Percentiles rank a stretch among this genome's conserved stretches.
Conservation (phyloP, 306 rosid genomes). For the Cicer chorassanicum region DNA sequence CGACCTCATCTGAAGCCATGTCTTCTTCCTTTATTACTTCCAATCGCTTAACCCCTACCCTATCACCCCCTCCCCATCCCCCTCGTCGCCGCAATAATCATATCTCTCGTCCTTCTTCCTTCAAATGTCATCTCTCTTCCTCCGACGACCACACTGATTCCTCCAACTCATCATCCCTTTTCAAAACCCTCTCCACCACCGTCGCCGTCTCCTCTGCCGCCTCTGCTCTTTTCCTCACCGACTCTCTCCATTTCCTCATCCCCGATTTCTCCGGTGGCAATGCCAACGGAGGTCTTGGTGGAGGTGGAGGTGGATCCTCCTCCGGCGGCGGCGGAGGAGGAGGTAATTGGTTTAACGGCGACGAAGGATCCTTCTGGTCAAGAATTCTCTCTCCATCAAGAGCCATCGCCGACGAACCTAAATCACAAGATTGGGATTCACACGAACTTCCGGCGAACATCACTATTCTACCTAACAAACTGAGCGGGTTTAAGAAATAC, state of each 20-base stretch:
- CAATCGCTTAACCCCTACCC: constrained; percentile 50
- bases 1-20: constrained; percentile 44
- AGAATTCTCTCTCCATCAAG: constrained; percentile 52
- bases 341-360: constrained; percentile 52
- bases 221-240: constrained; percentile 49
- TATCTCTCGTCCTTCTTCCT: constrained; percentile 22
- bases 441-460: constrained; percentile 92
- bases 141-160: neutral
- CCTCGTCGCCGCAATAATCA: constrained; percentile 40
- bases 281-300: constrained; percentile 6
- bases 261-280: neutral
- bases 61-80: constrained; percentile 47
- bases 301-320: constrained; percentile 37
- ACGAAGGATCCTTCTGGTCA: constrained; percentile 63
- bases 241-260: constrained; percentile 15
- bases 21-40: constrained; percentile 64
- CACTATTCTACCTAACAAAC: constrained; percentile 72
- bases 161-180: constrained; percentile 35
- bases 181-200: constrained; percentile 63
- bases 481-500: constrained; percentile 91
- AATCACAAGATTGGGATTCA: constrained; percentile 79
- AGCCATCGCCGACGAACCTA: constrained; percentile 78
- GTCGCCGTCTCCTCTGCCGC: constrained; percentile 67
- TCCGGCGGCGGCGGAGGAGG: constrained; percentile 48
- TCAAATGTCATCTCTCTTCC: constrained; percentile 20